Base-by-base conservation (phyloP, 805 yeast genomes). In the Candida saitoana region DNA sequence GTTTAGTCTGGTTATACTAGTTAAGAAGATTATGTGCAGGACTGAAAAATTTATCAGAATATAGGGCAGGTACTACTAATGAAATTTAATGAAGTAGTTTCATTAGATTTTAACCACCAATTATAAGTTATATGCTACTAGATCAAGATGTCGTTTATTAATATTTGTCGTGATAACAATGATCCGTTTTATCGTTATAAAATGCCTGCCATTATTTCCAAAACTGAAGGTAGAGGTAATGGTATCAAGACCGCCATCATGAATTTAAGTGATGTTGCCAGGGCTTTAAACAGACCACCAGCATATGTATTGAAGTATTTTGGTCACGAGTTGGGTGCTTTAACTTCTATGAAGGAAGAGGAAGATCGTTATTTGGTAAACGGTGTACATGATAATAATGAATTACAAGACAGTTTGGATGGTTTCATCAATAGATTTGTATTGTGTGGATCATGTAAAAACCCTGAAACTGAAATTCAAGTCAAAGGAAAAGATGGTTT, bases 121-220 rank as follows among this genome's bases (percentile, higher is more conserved):
- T 29, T 11, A 14, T 14, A 29, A 29, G 25, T 24, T 36, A 36
- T 36, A 36, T 36, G 38, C 19, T 24, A 19, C 39, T 12, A 22
- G 16, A 12, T 15, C 11, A 50, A 25, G 34, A 88, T 88, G 96
- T 85, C 96, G 42, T 73, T 81, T 54, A 84, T 91, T 61, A 91
- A 93, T 68, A 91, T 93, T 57, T 84, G 96, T 67, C 89, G 99
- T 75, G 96, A 89, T 60, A 93, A 91, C 74, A 82, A 85, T 59
- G 99, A 93, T 73, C 97, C 97, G 35, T 93, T 93, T 67, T 93
- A 93, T 81, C 96, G 99, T 74, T 93, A 93, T 71, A 93, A 93
- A 74, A 93, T 93, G 99, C 99, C 99, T 62, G 85, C 95, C 34
- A 84, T 93, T 68, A 95, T 87, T 71, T 87, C 96, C 54, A 93